Conservation (phyloP, 2,329 filamentous ascomycete genomes). For the Ascochyta pisi region DNA sequence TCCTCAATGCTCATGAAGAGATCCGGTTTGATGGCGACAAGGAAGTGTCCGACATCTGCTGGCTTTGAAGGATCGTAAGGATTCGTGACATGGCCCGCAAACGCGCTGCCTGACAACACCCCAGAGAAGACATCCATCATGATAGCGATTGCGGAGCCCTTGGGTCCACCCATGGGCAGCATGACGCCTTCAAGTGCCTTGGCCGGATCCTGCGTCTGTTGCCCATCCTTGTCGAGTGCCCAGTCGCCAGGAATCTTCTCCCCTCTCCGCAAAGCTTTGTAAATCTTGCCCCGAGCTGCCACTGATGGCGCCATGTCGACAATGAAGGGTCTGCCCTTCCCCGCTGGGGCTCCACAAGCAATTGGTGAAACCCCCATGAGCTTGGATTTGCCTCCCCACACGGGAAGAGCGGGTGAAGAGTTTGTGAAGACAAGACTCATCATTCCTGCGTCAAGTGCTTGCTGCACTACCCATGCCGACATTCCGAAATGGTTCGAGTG, state of each 20-base stretch:
- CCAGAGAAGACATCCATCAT: conserved; percentile 94
- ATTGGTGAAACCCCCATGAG: conserved; percentile 78
- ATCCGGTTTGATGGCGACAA: conserved; percentile 71
- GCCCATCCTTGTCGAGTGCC: conserved; percentile 76
- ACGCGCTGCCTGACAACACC: conserved; percentile 77
- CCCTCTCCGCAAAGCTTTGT: conserved; percentile 71
- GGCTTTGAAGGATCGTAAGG: conserved; percentile 76
- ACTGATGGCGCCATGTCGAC: conserved; percentile 77
- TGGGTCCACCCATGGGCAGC: conserved; percentile 85
- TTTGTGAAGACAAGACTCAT: conserved; percentile 70
- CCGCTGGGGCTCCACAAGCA: conserved; percentile 76
- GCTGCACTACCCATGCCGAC: conserved; percentile 80
- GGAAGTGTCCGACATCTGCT: conserved; percentile 76
- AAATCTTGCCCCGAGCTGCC: conserved; percentile 74
- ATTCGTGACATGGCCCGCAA: conserved; percentile 76
- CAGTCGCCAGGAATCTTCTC: conserved; percentile 76
- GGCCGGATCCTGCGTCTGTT: conserved; percentile 73
- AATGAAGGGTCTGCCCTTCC: conserved; percentile 67
- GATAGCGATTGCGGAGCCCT: conserved; percentile 76
- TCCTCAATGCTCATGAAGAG: conserved; percentile 75
- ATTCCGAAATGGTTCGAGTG: conserved; percentile 86
- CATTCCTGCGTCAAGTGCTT: conserved; percentile 72
- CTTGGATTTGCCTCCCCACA: conserved; percentile 71
- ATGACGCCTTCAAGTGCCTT: conserved; percentile 74
- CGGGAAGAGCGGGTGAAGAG: conserved; percentile 72